Base-by-base conservation (phyloP, 345 rosid genomes). In the Carallia pectinifolia region DNA sequence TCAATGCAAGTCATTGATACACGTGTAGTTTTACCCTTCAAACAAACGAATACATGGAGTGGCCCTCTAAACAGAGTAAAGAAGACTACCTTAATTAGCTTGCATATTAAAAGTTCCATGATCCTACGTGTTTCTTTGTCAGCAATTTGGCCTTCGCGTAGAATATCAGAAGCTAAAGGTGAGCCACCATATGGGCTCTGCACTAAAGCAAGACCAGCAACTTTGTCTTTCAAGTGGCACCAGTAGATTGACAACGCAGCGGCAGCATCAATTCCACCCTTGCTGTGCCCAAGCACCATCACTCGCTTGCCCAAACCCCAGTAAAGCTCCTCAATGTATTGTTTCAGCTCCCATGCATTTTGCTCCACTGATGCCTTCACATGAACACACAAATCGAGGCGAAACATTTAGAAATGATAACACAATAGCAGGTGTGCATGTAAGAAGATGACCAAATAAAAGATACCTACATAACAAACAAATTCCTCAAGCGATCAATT, bases 181-280 rank as follows among this genome's bases (percentile, higher is more conserved):
- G 85, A 77, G 70, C 91, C 90, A 61, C 87, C 91, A 63, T 80
- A 89, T 2, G 95, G 95, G 70, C 91, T 82, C 68, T 89, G 95
- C 60, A 89, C 90, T 33, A 89, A 72, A 47, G 86, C 95, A 61
- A 89, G 79, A 74, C 95, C 91, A 12, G 87, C 91, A 74, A 87
- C 92, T 74, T 85, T 89, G 74, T 77, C 73, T 81, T 83, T 72
- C 78, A 89, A 77, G 72, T 81, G 84, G 10, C 74, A 62, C 83
- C 84, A 76, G 78, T 81, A 87, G 34, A 85, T 73, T 48, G 90
- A 84, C 63, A 89, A 80, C 23, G 91, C 88, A n/a, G 90, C 91
- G n/a, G 90, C 89, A 76, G 85, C 88, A 84, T 89, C 91, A 71
- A 87, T 84, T 73, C 90, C 90, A 1, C 91, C 91, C 71, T 89